phyloP scores from a whole-genome alignment of 768 basidiomycete species.

The Hericium rajendrae region DNA sequence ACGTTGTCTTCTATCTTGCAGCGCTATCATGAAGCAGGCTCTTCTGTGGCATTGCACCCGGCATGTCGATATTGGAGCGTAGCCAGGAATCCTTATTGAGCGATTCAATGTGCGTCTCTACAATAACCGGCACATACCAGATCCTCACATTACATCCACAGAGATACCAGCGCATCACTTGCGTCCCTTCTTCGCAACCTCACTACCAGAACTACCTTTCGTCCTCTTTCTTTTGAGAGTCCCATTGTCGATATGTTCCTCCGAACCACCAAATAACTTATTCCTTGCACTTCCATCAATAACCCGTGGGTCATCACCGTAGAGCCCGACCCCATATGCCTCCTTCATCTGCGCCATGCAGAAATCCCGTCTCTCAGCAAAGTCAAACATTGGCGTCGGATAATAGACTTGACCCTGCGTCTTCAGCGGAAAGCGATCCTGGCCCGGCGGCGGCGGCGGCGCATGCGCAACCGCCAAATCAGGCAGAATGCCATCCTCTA shows the following conservation, averaged over 20 bases:
- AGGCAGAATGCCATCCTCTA: not conserved
- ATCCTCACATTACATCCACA: too few relatives aligned
- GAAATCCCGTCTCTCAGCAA: not conserved
- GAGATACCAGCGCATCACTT: too few relatives aligned
- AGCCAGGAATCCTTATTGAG: too few relatives aligned
- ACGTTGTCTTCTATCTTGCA: too few relatives aligned
- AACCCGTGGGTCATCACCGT: not conserved
- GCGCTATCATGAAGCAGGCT: too few relatives aligned
- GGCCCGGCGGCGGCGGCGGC: not conserved
- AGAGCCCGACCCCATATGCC: not conserved
- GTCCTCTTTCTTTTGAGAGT: not conserved
- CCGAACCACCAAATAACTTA: not conserved
- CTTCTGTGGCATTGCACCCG: too few relatives aligned
- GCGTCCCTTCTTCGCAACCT: too few relatives aligned
- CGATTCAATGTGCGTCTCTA: too few relatives aligned
- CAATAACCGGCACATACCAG: too few relatives aligned
- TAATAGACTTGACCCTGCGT: not conserved
- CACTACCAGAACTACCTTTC: too few relatives aligned
- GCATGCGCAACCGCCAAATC: not conserved
- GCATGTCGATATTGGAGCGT: too few relatives aligned
- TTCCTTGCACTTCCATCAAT: not conserved
- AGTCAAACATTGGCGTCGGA: not conserved
- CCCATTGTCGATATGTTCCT: not conserved
- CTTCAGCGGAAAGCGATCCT: not conserved
- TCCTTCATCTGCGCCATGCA: conserved; percentile 1